Base-by-base conservation (phyloP, 225 moss, liverwort and hornwort genomes). In the Thuidium tamariscinum region DNA sequence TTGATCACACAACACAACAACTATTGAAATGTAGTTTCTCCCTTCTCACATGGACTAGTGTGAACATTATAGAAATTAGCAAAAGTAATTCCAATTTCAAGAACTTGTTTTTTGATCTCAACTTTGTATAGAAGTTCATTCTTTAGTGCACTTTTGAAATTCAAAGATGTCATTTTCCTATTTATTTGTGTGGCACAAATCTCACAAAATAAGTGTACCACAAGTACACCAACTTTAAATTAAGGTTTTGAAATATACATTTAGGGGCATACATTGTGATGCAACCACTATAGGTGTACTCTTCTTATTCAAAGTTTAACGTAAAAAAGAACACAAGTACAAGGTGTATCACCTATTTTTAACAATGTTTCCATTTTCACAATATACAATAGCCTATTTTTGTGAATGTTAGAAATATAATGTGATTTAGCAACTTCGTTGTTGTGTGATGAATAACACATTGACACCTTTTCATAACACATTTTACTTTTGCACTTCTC, bases 221-320 rank as follows among this genome's bases (percentile, higher is more conserved):
- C 2, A 19, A 48, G 8, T 70, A 1, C 0, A 0, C 4, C 1
- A 26, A 0, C 11, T 4, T 48, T 48, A 18, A 4, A 12, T n/a
- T n/a, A n/a, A n/a, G n/a, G n/a, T 32, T 32, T 48, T 30, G 49
- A 18, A 30, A 19, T 19, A 7, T 46, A 48, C 11, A 48, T 30
- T 73, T 46, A 73, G 11, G 19, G 0, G 2, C 2, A 8, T 18
- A 29, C 6, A 48, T 46, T 30, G 7, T 72, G 16, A 11, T 0
- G 0, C 17, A 72, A 46, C 46, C 30, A 68, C 0, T 37, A 3
- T 11, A 16, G 16, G 15, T 15, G 16, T 15, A 44, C 5, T 70
- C 41, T 1, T 69, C 12, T 5, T 11, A 68, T 25, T 26, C 70
- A 42, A 42, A 42, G 9, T 42, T 44, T 10, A 71, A 8, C 29